phyloP scores from a whole-genome alignment of 169 alveolate species.

The Cyclospora cayetanensis region DNA sequence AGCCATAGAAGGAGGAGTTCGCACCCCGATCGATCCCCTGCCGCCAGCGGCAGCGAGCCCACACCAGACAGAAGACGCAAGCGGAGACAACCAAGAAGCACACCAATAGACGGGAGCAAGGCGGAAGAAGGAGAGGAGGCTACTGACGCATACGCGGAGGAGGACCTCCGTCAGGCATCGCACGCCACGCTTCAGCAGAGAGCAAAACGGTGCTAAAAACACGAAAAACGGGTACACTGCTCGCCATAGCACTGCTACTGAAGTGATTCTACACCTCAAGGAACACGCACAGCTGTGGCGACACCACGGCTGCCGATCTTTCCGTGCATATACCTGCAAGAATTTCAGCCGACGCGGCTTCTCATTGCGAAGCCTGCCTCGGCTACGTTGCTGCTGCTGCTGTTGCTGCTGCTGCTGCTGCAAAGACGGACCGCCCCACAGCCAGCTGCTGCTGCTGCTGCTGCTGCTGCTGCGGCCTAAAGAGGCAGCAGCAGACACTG shows the following conservation, averaged over 20 bases:
- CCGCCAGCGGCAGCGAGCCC: too few relatives aligned
- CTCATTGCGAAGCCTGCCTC: conserved; percentile 56
- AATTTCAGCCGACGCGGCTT: conserved; percentile 65
- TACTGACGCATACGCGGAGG: too few relatives aligned
- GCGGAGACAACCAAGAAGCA: neutral
- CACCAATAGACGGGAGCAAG: neutral
- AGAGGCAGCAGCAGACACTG: conserved; percentile 14
- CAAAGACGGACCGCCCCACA: conserved; percentile 53
- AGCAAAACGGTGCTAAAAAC: too few relatives aligned
- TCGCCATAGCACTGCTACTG: too few relatives aligned
- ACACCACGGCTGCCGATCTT: too few relatives aligned
- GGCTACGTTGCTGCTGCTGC: conserved; percentile 71
- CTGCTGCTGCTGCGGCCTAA: conserved; percentile 21
- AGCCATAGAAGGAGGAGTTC: neutral
- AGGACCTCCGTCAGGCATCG: too few relatives aligned
- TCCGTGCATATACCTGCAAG: conserved; percentile 38
- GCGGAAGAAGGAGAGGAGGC: neutral
- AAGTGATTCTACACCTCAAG: too few relatives aligned
- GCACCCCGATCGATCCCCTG: too few relatives aligned
- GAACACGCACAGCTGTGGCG: too few relatives aligned
- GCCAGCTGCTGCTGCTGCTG: conserved; percentile 50
- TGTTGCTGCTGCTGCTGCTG: conserved; percentile 65
- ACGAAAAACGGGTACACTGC: too few relatives aligned
- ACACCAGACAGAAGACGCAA: neutral
- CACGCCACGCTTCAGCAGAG: too few relatives aligned